Evolutionary conservation across 1,139 yeast genomes (phyloP).

Genomic region (Suhomyces panamericanus): DNA sequence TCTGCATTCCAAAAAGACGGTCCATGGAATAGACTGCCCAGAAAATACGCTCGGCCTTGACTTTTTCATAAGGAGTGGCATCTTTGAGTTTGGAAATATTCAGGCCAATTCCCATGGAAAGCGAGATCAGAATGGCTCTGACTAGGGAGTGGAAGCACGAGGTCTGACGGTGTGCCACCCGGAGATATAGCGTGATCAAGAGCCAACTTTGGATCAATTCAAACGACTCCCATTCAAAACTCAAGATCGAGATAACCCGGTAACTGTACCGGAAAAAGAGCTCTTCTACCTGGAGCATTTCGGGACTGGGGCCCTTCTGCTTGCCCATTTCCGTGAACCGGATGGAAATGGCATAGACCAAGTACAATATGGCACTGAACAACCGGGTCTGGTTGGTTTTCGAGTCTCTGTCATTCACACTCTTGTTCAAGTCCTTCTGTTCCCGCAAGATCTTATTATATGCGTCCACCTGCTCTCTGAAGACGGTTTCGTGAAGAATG

Average conservation of each 20-base stretch:
- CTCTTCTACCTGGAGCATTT: slow-evolving; percentile 46
- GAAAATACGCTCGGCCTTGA: slow-evolving; percentile 55
- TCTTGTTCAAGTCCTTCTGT: slow-evolving; percentile 13
- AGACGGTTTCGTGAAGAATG: slow-evolving; percentile 55
- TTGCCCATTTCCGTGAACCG: slow-evolving; percentile 52
- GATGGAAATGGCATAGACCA: slow-evolving; percentile 53
- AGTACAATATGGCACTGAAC: slow-evolving; percentile 52
- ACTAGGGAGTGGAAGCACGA: slow-evolving; percentile 55
- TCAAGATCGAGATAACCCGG: slow-evolving; percentile 46
- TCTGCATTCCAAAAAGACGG: slow-evolving; percentile 53
- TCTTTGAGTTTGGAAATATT: slow-evolving; percentile 19
- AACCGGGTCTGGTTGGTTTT: slow-evolving; percentile 39
- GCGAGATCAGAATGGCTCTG: slow-evolving; percentile 53
- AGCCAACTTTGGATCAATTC: slow-evolving; percentile 68
- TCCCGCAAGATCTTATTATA: slow-evolving; percentile 26
- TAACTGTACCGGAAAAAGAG: slow-evolving; percentile 51
- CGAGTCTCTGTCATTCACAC: slow-evolving; percentile 15
- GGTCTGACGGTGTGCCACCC: slow-evolving; percentile 59
- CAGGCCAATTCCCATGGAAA: slow-evolving; percentile 57
- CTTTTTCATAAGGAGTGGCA: slow-evolving; percentile 45
- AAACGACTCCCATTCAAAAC: slow-evolving; percentile 68
- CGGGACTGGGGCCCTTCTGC: slow-evolving; percentile 35
- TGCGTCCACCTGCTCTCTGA: slow-evolving; percentile 50
- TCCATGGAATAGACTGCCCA: slow-evolving; percentile 62
- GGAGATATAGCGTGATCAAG: slow-evolving; percentile 51